A percentile compares a stretch with the other conserved stretches of the same genome.
phyloP scores from a whole-genome alignment of 768 basidiomycete genomes.

The Suillus lakei region DNA sequence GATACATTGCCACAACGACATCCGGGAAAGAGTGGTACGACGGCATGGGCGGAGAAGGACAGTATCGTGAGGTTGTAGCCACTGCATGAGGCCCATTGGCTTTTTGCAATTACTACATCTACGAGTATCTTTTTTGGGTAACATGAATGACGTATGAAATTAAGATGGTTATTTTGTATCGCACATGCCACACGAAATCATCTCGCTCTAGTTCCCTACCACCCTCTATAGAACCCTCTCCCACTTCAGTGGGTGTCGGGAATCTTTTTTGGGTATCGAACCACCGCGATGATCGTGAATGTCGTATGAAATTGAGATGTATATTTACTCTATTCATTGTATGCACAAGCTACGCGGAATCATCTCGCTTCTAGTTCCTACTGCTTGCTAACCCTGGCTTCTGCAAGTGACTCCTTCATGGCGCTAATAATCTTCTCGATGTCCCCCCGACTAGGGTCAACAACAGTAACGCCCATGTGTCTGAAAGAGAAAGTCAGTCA shows the following conservation, averaged over 20 bases:
- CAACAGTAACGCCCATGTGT: conserved; percentile 91
- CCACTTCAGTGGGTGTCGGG: too few relatives aligned
- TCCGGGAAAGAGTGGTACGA: conserved; percentile 90
- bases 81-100: background rate
- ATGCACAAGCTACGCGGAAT: background rate
- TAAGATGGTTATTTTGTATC: background rate
- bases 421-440: conserved; percentile 72
- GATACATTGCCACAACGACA: conserved; percentile 86
- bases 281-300: background rate
- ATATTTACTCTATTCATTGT: background rate
- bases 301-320: background rate
- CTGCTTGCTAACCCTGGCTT: conserved; percentile 28
- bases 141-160: background rate
- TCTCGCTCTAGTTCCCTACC: background rate
- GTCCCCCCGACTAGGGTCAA: conserved; percentile 72
- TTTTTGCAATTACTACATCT: background rate
- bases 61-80: conserved; percentile 43
- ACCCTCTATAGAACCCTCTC: too few relatives aligned
- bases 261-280: background rate
- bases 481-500: conserved; percentile 37
- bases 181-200: background rate
- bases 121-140: background rate
- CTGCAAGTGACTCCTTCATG: conserved; percentile 60
- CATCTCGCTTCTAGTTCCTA: background rate
- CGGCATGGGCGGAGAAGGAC: conserved; percentile 77